Evolutionary conservation across 768 basidiomycete species (phyloP), one percentile per base, ranked within the genome.

Genomic region (Chalciporus piperatus): DNA sequence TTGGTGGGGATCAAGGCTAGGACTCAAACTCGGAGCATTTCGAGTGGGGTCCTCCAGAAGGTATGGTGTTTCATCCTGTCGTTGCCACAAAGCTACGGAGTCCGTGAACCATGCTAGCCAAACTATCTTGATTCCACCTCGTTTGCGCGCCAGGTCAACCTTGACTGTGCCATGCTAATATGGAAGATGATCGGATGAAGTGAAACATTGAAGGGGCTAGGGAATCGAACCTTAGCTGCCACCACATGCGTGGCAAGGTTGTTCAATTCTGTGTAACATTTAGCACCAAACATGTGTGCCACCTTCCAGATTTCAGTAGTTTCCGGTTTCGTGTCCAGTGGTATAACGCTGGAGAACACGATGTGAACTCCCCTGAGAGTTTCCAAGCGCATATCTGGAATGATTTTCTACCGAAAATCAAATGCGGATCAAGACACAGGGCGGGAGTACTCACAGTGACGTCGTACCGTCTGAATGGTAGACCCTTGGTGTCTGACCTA

Each of bases 271-370:
- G 79, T 85, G 42, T 84, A 79, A 67, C 87, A 91, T 42, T 74
- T 76, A 3, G 96, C 96, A 9, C 96, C 96, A 60, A 97, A 98
- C 71, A 89, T 85, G 43, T 80, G 77, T 12, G 96, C 92, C 66
- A 87, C 77, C 58, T 81, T 77, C 92, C 92, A 96, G 45, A 92
- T 82, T 60, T 93, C 92, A 45, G 81, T 89, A 43, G 76, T 75
- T 67, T 93, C 86, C 33, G 92, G 88, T 50, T 72, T 76, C 3
- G 83, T 85, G 60, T 92, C 87, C n/a, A 95, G 79, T 4, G 96
- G 94, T 50, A 98, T 94, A 37, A 99, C 84, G 50, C 94, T 92
- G 1, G 96, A 98, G 70, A 99, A 98, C 32, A 96, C 76, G 28
- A 99, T 80, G 62, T 89, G 83, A 25, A 86, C 78, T 25, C 88